A percentile compares a stretch with the other conserved stretches of the same genome.
These are phyloP conservation scores for Rachicladosporium sp. DNA, from an alignment of 2,329 filamentous ascomycete genomes.

Conservation along the genomic window DNA sequence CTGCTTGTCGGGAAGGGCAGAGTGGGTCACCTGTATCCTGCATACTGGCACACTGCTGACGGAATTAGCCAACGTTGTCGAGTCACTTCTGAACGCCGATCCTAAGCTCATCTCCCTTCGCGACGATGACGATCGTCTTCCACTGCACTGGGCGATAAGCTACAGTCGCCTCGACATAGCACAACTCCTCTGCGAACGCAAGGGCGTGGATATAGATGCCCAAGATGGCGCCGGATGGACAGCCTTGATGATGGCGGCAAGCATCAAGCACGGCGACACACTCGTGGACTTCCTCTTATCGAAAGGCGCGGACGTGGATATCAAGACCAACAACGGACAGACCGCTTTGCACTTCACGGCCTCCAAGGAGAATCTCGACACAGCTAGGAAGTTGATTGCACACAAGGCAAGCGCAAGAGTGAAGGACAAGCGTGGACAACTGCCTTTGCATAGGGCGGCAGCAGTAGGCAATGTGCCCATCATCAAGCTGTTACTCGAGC, in stretches of 20 bases:
- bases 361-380: constrained; percentile 77
- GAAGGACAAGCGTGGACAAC: constrained; percentile 77
- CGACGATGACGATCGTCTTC: constrained; percentile 83
- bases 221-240: constrained; percentile 76
- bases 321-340: constrained; percentile 61
- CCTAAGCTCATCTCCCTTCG: constrained; percentile 59
- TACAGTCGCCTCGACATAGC: constrained; percentile 69
- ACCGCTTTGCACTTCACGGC: constrained; percentile 85
- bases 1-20: constrained; percentile 73
- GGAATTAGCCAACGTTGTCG: constrained; percentile 51
- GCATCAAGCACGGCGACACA: constrained; percentile 57
- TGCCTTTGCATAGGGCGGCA: constrained; percentile 81
- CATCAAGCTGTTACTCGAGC: constrained; percentile 63
- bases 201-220: constrained; percentile 71
- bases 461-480: constrained; percentile 84
- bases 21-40: constrained; percentile 39
- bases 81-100: constrained; percentile 65
- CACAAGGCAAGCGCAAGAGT: constrained; percentile 66
- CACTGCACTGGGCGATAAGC: constrained; percentile 88
- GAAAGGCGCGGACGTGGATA: constrained; percentile 59
- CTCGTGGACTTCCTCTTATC: constrained; percentile 55
- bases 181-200: constrained; percentile 55
- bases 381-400: constrained; percentile 63
- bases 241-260: constrained; percentile 69
- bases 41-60: constrained; percentile 2